Conservation (phyloP, 495 filamentous ascomycete genomes). For the Penicillium chermesinum region DNA sequence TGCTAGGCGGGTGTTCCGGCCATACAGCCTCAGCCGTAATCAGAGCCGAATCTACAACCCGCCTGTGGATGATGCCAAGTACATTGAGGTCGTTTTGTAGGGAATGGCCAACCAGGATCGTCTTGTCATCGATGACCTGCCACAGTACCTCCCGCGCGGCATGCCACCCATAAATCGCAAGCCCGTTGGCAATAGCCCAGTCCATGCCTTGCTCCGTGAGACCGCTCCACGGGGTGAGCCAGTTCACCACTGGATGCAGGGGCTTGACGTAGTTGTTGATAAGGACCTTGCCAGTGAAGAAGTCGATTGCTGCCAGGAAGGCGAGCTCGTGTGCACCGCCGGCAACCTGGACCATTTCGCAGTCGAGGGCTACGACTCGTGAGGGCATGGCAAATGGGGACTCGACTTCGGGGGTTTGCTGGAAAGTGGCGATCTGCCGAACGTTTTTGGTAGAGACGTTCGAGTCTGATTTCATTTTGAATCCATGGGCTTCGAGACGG, state of each 20-base stretch:
- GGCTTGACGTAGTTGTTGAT: constrained; percentile 40
- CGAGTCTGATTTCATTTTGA: background rate
- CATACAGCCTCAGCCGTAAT: constrained; percentile 24
- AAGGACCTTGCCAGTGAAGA: constrained; percentile 42
- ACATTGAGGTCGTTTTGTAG: constrained; percentile 40
- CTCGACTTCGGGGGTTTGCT: background rate
- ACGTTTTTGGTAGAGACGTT: background rate
- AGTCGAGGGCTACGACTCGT: constrained; percentile 28
- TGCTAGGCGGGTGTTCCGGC: background rate
- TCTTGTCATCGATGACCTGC: constrained; percentile 33
- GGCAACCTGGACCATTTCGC: constrained; percentile 29
- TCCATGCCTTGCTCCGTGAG: constrained; percentile 27
- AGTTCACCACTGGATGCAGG: constrained; percentile 24
- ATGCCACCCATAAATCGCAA: constrained; percentile 35
- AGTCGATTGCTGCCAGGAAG: constrained; percentile 38
- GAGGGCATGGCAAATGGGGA: background rate
- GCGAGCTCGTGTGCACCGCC: constrained; percentile 13
- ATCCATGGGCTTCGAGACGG: background rate
- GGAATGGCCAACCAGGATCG: constrained; percentile 44
- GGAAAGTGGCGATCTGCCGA: background rate
- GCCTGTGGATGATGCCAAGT: constrained; percentile 37
- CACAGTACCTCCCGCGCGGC: constrained; percentile 36
- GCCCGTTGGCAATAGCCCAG: constrained; percentile 22
- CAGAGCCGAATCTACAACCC: constrained; percentile 37
- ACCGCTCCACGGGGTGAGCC: constrained; percentile 35